Base-by-base conservation (phyloP, 768 basidiomycete species). In the Boletus pseudo-olivaceus region DNA sequence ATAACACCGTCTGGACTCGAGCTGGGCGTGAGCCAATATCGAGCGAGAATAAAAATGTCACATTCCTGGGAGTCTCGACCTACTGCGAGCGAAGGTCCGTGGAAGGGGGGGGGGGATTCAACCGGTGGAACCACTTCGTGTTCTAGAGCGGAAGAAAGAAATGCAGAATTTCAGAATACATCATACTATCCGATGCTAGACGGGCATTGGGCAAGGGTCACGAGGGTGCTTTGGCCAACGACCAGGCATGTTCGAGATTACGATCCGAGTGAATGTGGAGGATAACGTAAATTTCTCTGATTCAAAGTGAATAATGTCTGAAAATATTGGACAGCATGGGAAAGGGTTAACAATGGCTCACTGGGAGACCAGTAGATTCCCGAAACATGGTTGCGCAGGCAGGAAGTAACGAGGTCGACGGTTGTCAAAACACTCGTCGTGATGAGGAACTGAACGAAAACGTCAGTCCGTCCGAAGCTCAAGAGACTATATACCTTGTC, bases 341-440 rank as follows among this genome's bases (percentile, higher is more conserved):
- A 52, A 37, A 35, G 34, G 41, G 15, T 32, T 10, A 19, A 35
- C 33, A 7, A 35, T 23, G 7, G 20, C 7, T 33, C 9, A 15
- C 23, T 26, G 33, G 46, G 15, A 34, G 14, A 47, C 9, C 4
- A 5, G 29, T 12, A 9, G 26, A 30, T 7, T 11, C 27, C 6
- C n/a, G n/a, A 23, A 30, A 23, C 29, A 9, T 7, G 15, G 15
- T 35, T 20, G 15, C 23, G 32, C 47, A 47, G 47, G 20, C 56
- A 42, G 55, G 30, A 29, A 17, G 29, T 29, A 23, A n/a, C 23
- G 54, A 32, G 23, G 11, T 14, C 29, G 5, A 12, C 20, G 61
- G 60, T 61, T 60, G 60, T 37, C 49, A 63, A 29, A 23, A 46
- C 57, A 49, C 57, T 62, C 53, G 60, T 63, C 47, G 61, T 46